Evolutionary conservation across 148 eudicot species (phyloP), one percentile per base, ranked within the genome.

Genomic region (Polygonum aviculare): DNA sequence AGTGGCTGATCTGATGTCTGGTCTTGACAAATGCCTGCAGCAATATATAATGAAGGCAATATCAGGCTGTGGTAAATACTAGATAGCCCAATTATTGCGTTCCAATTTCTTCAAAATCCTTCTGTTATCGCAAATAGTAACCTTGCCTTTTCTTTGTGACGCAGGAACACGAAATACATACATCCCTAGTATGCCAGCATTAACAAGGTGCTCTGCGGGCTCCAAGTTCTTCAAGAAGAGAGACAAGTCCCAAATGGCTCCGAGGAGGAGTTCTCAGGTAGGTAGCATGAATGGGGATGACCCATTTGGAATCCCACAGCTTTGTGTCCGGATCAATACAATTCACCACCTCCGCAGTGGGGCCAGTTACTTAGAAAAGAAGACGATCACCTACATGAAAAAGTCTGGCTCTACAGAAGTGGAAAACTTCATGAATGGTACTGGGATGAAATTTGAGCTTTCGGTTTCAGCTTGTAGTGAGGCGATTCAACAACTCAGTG

Each of bases 251-350:
- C 86, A 82, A 52, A 59, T 75, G 75, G 81, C 80, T 57, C 79
- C 77, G 40, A 79, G 87, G 55, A 90, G 89, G 81, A 88, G 76
- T 78, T 76, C 94, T 73, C 93, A 84, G 80, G 78, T 77, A 77
- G 87, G 80, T 35, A 81, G 74, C 76, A 52, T 82, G 74, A 78
- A 78, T 55, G 86, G 59, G 57, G 72, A 84, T 36, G 86, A 86
- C 76, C 82, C 87, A 48, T 82, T 82, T 55, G 90, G 86, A 69
- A 39, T 92, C 70, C 80, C 87, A 72, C 88, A 88, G 77, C 78
- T 90, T 26, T 95, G 97, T 77, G 90, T 95, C 69, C 93, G 96
- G 47, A 91, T 95, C 21, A 95, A 95, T 79, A 86, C 99, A 1
- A 48, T 95, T 74, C 90, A 89, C 69, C 77, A 78, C 26, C 84